A percentile compares a stretch with the other conserved stretches of the same genome.
Conservation (phyloP, 495 filamentous ascomycete genomes). For the Tuber melanosporum region DNA sequence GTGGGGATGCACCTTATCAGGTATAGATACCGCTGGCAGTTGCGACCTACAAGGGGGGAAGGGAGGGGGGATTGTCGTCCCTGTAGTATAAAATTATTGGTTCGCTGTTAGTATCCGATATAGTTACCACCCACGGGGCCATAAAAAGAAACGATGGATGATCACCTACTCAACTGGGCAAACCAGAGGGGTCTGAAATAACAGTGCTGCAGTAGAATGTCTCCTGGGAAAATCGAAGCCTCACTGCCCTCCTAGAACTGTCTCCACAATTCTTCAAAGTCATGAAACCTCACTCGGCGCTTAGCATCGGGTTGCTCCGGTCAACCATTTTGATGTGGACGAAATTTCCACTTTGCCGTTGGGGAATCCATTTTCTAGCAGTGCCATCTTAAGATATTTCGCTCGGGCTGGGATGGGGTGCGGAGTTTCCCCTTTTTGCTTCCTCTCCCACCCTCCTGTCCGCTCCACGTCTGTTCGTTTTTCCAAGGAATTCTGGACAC, state of each 20-base stretch:
- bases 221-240: neutral
- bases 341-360: neutral
- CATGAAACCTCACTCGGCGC: conserved; percentile 30
- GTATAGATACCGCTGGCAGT: neutral
- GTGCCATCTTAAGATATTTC: neutral
- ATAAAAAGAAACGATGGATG: neutral
- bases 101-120: neutral
- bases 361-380: neutral
- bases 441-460: neutral
- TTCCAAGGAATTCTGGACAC: neutral
- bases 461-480: neutral
- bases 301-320: neutral
- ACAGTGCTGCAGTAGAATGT: neutral
- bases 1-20: neutral
- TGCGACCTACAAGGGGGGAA: no score
- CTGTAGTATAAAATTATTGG: neutral
- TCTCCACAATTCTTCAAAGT: conserved; percentile 6
- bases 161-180: neutral
- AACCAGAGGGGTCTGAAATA: neutral
- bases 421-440: neutral
- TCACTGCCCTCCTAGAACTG: neutral
- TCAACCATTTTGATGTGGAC: neutral
- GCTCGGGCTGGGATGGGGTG: neutral
- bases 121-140: neutral
- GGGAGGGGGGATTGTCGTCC: neutral